Percentiles rank a stretch among this genome's conserved stretches.
phyloP scores from a whole-genome alignment of 2,329 filamentous ascomycete species.

The Chalaropsis thielavioides region DNA sequence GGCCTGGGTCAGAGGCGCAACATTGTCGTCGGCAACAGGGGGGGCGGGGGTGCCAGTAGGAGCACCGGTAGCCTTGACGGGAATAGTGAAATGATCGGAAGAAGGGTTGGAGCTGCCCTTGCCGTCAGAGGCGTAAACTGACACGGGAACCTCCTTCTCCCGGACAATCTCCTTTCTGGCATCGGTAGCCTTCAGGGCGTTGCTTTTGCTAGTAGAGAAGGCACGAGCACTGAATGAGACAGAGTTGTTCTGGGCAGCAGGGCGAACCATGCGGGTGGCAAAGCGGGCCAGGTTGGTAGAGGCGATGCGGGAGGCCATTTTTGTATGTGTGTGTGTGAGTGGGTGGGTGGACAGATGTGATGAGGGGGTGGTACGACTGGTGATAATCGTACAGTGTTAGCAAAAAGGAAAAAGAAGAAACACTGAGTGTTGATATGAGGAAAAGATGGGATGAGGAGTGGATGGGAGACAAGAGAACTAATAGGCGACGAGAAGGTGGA shows the following conservation, averaged over 20 bases:
- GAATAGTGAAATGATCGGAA: conserved; percentile 41
- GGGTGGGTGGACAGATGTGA: conserved; percentile 17
- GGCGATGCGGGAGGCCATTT: conserved; percentile 23
- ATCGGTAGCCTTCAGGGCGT: conserved; percentile 20
- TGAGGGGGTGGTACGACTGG: conserved; percentile 10
- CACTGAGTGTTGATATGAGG: background rate
- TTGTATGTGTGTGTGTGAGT: conserved; percentile 14
- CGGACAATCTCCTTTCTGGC: conserved; percentile 38
- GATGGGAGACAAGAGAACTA: background rate
- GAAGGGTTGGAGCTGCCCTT: conserved; percentile 29
- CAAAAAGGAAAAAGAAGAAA: background rate
- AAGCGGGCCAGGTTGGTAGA: conserved; percentile 22
- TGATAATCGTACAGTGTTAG: background rate
- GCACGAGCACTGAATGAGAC: conserved; percentile 9
- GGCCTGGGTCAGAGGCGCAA: conserved; percentile 38
- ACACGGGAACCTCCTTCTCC: conserved; percentile 43
- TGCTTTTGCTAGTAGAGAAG: conserved; percentile 13
- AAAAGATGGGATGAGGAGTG: background rate
- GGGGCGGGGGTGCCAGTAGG: conserved; percentile 29
- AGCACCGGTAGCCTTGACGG: conserved; percentile 33
- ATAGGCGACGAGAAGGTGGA: conserved; percentile 12
- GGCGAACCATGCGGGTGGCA: conserved; percentile 22
- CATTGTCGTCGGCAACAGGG: conserved; percentile 31
- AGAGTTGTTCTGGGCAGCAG: conserved; percentile 27
- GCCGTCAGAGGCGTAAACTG: conserved; percentile 35